Evolutionary conservation across 257 asterid genomes (phyloP).

Genomic region (Salvia rosmarinus): DNA sequence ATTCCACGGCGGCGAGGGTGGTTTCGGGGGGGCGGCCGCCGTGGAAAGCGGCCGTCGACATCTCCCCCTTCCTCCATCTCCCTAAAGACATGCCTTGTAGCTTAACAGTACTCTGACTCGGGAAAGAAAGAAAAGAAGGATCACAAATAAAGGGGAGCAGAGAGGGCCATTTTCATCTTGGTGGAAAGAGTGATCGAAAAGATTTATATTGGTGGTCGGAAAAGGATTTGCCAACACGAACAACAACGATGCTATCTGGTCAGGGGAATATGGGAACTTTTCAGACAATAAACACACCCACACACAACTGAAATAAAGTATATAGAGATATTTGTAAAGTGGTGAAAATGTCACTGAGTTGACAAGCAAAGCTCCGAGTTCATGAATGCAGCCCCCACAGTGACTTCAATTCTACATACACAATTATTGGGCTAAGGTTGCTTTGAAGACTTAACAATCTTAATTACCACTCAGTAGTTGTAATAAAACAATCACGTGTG

Average conservation of each 20-base stretch:
- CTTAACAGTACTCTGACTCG: not conserved
- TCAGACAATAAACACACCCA: not conserved
- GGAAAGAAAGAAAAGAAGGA: not conserved
- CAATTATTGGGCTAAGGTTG: slow-evolving; percentile 41
- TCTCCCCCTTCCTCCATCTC: slow-evolving; percentile 37
- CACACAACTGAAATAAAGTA: not conserved
- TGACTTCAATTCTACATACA: slow-evolving; percentile 30
- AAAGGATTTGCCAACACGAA: slow-evolving; percentile 36
- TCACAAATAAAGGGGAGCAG: slow-evolving; percentile 12
- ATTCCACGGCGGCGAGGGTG: slow-evolving; percentile 53
- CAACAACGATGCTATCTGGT: slow-evolving; percentile 31
- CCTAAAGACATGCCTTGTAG: slow-evolving; percentile 37
- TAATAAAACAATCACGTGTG: slow-evolving; percentile 43
- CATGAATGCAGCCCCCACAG: slow-evolving; percentile 36
- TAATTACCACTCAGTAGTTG: slow-evolving; percentile 35
- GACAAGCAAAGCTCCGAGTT: slow-evolving; percentile 31
- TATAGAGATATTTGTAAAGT: not conserved
- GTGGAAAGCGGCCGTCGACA: not conserved
- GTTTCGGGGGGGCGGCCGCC: slow-evolving; percentile 24
- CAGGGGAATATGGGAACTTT: slow-evolving; percentile 9
- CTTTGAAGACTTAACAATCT: slow-evolving; percentile 38
- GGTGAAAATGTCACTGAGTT: slow-evolving; percentile 23
- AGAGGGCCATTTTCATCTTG: slow-evolving; percentile 32
- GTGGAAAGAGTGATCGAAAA: slow-evolving; percentile 14
- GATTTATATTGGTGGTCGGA: slow-evolving; percentile 27